These are phyloP conservation scores for Niebla homalea DNA, from an alignment of 495 filamentous ascomycete species.

Conservation along the genomic window DNA sequence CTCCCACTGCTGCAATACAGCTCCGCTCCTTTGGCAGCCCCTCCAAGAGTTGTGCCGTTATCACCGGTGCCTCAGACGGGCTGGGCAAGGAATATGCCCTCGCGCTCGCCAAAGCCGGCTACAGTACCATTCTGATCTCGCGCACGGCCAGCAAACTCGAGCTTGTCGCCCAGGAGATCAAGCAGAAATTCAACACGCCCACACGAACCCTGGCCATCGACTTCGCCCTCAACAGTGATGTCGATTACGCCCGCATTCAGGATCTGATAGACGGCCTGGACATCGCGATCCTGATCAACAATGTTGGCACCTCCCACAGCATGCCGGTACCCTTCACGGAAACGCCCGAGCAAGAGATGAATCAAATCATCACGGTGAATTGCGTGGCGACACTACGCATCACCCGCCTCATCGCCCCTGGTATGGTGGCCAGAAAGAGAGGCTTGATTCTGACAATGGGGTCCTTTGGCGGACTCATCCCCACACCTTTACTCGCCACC, in stretches of 20 bases:
- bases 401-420: constrained; percentile 71
- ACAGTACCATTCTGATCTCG: constrained; percentile 86
- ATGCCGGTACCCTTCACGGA: constrained; percentile 82
- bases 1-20: constrained; percentile 30
- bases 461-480: constrained; percentile 79
- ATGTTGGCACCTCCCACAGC: constrained; percentile 85
- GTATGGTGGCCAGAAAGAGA: constrained; percentile 66
- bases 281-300: constrained; percentile 85
- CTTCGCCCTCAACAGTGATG: constrained; percentile 62
- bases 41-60: constrained; percentile 75
- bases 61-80: constrained; percentile 93
- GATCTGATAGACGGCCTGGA: constrained; percentile 57
- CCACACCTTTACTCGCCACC: constrained; percentile 85
- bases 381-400: constrained; percentile 75
- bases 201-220: constrained; percentile 80
- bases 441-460: constrained; percentile 96
- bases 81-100: constrained; percentile 92
- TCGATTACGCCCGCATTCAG: constrained; percentile 61
- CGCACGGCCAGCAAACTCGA: constrained; percentile 85
- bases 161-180: constrained; percentile 60
- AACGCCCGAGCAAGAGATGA: constrained; percentile 64
- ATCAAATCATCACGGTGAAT: constrained; percentile 88
- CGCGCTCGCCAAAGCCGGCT: constrained; percentile 80
- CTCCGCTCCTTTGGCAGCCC: constrained; percentile 81
- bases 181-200: constrained; percentile 43